A percentile compares a stretch with the other conserved stretches of the same genome.
Evolutionary conservation across 1,139 yeast genomes (phyloP).

Genomic region (Pichia sp.): DNA sequence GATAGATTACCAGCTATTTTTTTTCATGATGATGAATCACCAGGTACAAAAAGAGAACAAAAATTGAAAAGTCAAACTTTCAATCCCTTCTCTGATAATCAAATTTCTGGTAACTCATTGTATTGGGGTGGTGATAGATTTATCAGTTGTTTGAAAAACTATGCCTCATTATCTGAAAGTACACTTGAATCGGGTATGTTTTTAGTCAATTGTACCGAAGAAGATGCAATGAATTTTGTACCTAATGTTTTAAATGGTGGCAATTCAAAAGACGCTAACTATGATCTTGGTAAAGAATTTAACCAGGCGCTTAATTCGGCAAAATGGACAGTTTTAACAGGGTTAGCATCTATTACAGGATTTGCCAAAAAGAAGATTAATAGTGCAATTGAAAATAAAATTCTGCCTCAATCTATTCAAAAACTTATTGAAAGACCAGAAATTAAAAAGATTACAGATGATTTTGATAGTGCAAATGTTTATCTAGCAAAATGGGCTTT

Average conservation of each 20-base stretch:
- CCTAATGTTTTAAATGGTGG: slow-evolving; percentile 41
- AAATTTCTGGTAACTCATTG: slow-evolving; percentile 35
- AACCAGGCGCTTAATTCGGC: slow-evolving; percentile 54
- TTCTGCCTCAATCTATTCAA: slow-evolving; percentile 51
- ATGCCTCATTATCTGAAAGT: slow-evolving; percentile 60
- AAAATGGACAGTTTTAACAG: slow-evolving; percentile 80
- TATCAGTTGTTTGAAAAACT: slow-evolving; percentile 44
- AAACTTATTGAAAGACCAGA: slow-evolving; percentile 69
- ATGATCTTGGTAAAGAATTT: slow-evolving; percentile 23
- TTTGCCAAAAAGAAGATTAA: slow-evolving; percentile 55
- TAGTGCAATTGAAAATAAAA: slow-evolving; percentile 51
- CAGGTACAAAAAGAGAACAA: slow-evolving; percentile 62
- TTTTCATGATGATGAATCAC: slow-evolving; percentile 85
- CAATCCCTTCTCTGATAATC: slow-evolving; percentile 62
- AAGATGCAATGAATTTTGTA: slow-evolving; percentile 70
- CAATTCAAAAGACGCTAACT: slow-evolving; percentile 11
- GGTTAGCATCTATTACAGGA: slow-evolving; percentile 76
- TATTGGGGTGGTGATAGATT: slow-evolving; percentile 94
- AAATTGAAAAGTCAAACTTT: slow-evolving; percentile 54
- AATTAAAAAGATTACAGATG: slow-evolving; percentile 74
- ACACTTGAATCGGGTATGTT: slow-evolving; percentile 65
- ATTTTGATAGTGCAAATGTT: slow-evolving; percentile 85
- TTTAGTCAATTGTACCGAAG: slow-evolving; percentile 73
- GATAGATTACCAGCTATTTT: slow-evolving; percentile 74
- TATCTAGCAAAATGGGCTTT: slow-evolving; percentile 97